Conservation (phyloP, 345 rosid genomes). For the Erysimum cheiranthoides region DNA sequence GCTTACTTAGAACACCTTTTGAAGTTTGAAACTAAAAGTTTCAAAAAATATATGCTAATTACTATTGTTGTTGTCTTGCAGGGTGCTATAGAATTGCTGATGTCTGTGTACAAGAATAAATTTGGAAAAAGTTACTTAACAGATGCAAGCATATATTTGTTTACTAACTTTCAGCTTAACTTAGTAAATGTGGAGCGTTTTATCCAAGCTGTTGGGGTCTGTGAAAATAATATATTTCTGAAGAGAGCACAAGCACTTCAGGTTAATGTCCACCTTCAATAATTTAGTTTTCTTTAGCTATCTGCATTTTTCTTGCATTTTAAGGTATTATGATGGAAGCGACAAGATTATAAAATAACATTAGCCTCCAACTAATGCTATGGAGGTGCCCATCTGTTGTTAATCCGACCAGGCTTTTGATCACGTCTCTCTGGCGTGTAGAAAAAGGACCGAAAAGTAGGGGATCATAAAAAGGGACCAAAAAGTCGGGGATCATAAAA, state of each 20-base stretch:
- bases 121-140: no score
- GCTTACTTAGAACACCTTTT: constrained; percentile 2
- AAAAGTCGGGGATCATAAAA: no score
- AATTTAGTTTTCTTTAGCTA: neutral
- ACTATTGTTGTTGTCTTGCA: constrained; percentile 35
- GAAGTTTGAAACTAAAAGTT: neutral
- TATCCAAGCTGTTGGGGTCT: no score
- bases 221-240: no score
- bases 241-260: no score
- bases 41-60: neutral
- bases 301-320: neutral
- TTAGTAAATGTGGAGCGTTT: no score
- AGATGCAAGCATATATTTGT: no score
- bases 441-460: neutral
- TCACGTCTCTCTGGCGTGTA: neutral
- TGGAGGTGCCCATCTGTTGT: neutral
- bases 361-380: neutral
- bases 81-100: constrained; percentile 92
- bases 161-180: no score
- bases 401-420: neutral
- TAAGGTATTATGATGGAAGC: constrained; percentile 16
- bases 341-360: neutral
- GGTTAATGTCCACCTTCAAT: neutral
- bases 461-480: no score
- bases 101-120: constrained; percentile 81